Base-by-base conservation (phyloP, 495 filamentous ascomycete genomes). In the Daldinia vernicosa region DNA sequence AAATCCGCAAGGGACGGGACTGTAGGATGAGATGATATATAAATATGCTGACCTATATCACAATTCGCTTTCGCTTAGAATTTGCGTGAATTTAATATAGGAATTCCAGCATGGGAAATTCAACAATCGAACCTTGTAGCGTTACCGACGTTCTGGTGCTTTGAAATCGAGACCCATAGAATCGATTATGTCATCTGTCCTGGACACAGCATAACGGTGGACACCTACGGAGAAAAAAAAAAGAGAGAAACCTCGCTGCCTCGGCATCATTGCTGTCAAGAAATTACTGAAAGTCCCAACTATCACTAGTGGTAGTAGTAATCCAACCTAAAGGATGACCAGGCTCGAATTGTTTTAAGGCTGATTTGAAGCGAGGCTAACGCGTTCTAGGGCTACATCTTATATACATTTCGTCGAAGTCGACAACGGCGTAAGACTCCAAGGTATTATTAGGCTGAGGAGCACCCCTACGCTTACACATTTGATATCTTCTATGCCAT, bases 351-450 rank as follows among this genome's bases (percentile, higher is more conserved):
- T n/a, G 22, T 45, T 61, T 68, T 56, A 62, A 62, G 47, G 57
- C 56, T 67, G 47, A 45, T 37, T 53, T 60, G 56, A 60, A 47
- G 35, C 54, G 12, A 62, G 58, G 19, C 57, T 68, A 68, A 50
- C 11, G 52, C 7, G 51, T 45, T 37, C 15, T 55, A 60, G 15
- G 50, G 22, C 26, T 9, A 4, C n/a, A 54, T 43, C 22, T 60
- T 45, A 22, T 3, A n/a, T 7, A 26, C 47, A 43, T 59, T 43
- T 33, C 17, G 33, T 43, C 33, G 7, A 35, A 5, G 26, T 26
- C 9, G 15, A 58, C 24, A 14, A 37, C 33, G 14, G 15, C 40
- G 60, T 19, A 43, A 3, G 15, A 35, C 28, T 56, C 11, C 11
- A 27, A 39, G 30, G 33, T 6, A 43, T n/a, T 6, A 43, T n/a